Percentiles rank a stretch among this genome's conserved stretches.
Evolutionary conservation across 169 alveolate genomes (phyloP).

Genomic region (Ichthyophthirius multifiliis): DNA sequence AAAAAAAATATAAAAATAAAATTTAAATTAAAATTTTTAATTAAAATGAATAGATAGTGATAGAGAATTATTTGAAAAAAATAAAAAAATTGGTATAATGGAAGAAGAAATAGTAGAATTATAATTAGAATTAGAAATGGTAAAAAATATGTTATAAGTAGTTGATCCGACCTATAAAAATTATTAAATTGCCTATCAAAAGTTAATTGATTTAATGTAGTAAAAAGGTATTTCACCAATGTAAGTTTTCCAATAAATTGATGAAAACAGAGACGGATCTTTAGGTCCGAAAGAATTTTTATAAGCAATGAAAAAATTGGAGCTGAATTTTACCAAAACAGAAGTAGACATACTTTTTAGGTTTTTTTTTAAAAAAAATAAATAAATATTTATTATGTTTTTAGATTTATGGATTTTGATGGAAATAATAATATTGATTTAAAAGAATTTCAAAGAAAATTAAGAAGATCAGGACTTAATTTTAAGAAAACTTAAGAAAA

Average conservation of each 20-base stretch:
- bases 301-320: constrained; percentile 13
- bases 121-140: constrained; percentile 29
- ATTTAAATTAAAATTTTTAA: background rate
- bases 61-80: constrained; percentile 34
- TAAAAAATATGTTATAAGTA: constrained; percentile 26
- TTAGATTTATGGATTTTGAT: constrained; percentile 40
- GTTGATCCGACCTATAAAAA: constrained; percentile 19
- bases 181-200: background rate
- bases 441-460: constrained; percentile 20
- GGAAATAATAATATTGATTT: constrained; percentile 38
- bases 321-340: background rate
- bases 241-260: constrained; percentile 22
- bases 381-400: background rate
- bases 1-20: background rate
- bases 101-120: constrained; percentile 44
- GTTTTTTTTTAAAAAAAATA: background rate
- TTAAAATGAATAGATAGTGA: background rate
- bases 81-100: constrained; percentile 7
- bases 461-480: constrained; percentile 29
- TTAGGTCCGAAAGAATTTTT: constrained; percentile 14
- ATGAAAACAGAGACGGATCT: constrained; percentile 29
- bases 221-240: constrained; percentile 15
- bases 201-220: constrained; percentile 3
- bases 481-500: constrained; percentile 31
- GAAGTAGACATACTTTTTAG: constrained; percentile 28